A percentile compares a stretch with the other conserved stretches of the same genome.
phyloP scores from a whole-genome alignment of 129 eudicot species.

The Tagetes patula region DNA sequence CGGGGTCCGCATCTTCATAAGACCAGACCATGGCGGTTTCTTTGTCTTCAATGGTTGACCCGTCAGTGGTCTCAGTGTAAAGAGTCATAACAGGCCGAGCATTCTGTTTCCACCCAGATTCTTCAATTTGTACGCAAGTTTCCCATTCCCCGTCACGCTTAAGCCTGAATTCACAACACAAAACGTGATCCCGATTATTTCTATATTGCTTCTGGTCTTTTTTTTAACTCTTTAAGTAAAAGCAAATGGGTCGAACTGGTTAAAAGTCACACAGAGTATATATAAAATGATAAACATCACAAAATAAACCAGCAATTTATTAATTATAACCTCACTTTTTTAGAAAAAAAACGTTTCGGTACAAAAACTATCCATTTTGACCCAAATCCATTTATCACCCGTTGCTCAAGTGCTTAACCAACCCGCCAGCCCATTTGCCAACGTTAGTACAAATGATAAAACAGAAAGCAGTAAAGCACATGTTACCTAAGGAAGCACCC shows the following conservation, averaged over 20 bases:
- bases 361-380: neutral
- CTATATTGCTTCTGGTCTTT: neutral
- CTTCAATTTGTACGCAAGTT: slow-evolving; percentile 61
- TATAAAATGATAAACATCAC: too few species aligned
- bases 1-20: slow-evolving; percentile 89
- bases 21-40: slow-evolving; percentile 80
- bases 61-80: slow-evolving; percentile 86
- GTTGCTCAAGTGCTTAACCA: neutral
- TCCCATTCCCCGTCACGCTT: slow-evolving; percentile 73
- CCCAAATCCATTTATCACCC: neutral
- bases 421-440: neutral
- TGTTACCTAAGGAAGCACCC: slow-evolving; percentile 72
- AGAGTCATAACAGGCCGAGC: slow-evolving; percentile 80
- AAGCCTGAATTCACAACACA: slow-evolving; percentile 36
- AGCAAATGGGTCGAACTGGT: neutral
- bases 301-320: neutral
- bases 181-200: neutral
- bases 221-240: neutral
- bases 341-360: neutral
- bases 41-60: slow-evolving; percentile 73
- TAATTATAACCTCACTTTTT: too few species aligned
- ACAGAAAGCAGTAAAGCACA: neutral
- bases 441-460: neutral
- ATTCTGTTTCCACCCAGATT: slow-evolving; percentile 80
- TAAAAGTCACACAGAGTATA: too few species aligned